Conservation (phyloP, 2,329 filamentous ascomycete species). For the Penicillium corylophilum region DNA sequence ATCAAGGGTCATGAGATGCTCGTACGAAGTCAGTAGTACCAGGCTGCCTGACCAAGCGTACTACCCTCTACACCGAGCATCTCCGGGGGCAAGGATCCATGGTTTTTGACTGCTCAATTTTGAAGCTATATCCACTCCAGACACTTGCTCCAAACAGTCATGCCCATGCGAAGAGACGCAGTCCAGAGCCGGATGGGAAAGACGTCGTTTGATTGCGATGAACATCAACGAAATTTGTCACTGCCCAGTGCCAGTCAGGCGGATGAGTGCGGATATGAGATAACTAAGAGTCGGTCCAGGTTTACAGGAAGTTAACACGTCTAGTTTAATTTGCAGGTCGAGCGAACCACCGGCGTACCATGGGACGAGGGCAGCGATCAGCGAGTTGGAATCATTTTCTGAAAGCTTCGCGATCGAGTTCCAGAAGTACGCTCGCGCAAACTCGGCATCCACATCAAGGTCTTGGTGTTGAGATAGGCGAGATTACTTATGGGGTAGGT, state of each 20-base stretch:
- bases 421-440: background rate
- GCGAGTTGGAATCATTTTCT: background rate
- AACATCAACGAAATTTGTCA: background rate
- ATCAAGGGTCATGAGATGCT: background rate
- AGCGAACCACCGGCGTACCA: conserved; percentile 7
- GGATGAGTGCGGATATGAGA: background rate
- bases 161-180: conserved; percentile 3
- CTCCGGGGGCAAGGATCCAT: background rate
- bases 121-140: conserved; percentile 5
- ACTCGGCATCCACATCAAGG: background rate
- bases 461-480: background rate
- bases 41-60: background rate
- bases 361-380: conserved; percentile 1
- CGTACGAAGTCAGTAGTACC: background rate
- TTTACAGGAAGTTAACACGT: background rate
- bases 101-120: conserved; percentile 8
- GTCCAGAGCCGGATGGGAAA: background rate
- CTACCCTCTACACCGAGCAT: background rate
- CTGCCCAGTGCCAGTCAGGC: background rate
- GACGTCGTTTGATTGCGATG: background rate
- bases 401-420: conserved; percentile 2
- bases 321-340: background rate
- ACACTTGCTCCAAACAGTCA: conserved; percentile 9
- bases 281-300: background rate
- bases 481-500: background rate